Base-by-base conservation (phyloP, 371 early-diverging fungal genomes). In the Sporodiniella umbellata region DNA sequence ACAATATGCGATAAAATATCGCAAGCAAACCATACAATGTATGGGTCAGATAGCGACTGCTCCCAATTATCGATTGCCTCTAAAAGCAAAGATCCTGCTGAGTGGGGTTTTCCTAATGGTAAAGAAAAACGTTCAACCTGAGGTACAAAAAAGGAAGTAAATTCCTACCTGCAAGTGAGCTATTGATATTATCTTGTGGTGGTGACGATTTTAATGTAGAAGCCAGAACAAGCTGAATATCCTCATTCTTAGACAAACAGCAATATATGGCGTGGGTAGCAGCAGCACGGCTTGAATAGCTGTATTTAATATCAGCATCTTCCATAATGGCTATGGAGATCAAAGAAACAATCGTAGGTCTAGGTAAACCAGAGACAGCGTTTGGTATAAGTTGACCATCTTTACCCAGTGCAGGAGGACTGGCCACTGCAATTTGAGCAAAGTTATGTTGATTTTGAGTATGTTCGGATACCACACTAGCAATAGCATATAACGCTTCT, bases 1-100 rank as follows among this genome's bases (percentile, higher is more conserved):
- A 96, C 62, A 26, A 92, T 77, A 40, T 90, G 89, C 1, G 90
- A 84, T 21, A 96, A 68, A 21, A 95, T 68, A 21, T 86, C 79
- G 0, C 90, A 83, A 0, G 96, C 89, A 68, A 95, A 93, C 95
- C 96, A 96, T 3, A 83, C 72, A 19, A 83, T 83, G 63, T 90
- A 92, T 12, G 93, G 90, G 50, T 97, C 95, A 17, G 76, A 66
- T 19, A 64, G 57, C 0, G 82, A 74, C 21, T 75, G 66, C 45
- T 87, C 83, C 89, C 90, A 87, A 48, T 88, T 85, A 10, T 92
- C 78, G 37, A 95, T 68, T 1, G 87, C 80, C 3, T 84, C 79
- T 25, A 96, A 72, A 5, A 95, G 51, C 15, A 93, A 67, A 7
- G 95, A 92, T 11, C 94, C 94, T 2, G 90, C 88, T 1, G 95